Conservation (phyloP, 2,329 filamentous ascomycete genomes). For the Aspergillus arachidicola region DNA sequence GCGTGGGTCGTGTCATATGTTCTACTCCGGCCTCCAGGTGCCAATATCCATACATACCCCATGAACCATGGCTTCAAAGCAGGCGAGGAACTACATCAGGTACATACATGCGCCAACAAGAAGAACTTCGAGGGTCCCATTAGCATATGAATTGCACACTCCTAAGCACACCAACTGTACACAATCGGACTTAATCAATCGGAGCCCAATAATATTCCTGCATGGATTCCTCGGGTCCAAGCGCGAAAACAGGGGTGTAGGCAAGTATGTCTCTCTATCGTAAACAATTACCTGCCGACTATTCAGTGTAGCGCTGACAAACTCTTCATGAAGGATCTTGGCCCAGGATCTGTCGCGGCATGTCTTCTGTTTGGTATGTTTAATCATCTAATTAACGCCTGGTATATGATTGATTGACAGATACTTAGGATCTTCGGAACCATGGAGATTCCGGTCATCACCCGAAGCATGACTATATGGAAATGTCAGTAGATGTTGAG, state of each 20-base stretch:
- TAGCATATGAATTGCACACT: slow-evolving; percentile 10
- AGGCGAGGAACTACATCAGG: neutral
- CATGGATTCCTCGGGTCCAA: slow-evolving; percentile 93
- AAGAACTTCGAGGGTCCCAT: neutral
- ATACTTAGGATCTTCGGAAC: slow-evolving; percentile 75
- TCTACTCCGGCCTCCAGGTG: neutral
- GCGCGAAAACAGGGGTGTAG: slow-evolving; percentile 84
- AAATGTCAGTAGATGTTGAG: slow-evolving; percentile 28
- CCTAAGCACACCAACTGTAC: neutral
- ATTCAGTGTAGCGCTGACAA: neutral
- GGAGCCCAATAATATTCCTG: slow-evolving; percentile 73
- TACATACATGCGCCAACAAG: neutral
- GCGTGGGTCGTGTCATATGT: neutral
- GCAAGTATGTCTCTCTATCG: slow-evolving; percentile 67
- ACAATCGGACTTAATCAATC: neutral
- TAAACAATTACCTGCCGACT: neutral
- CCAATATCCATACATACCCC: neutral
- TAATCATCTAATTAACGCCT: neutral
- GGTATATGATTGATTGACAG: neutral
- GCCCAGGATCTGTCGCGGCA: slow-evolving; percentile 10
- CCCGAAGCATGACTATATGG: slow-evolving; percentile 23
- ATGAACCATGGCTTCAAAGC: neutral
- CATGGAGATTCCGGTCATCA: slow-evolving; percentile 84
- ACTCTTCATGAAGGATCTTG: slow-evolving; percentile 14
- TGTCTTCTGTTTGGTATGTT: slow-evolving; percentile 7